Conservation (phyloP, 169 alveolate species). For the Babesia microti region DNA sequence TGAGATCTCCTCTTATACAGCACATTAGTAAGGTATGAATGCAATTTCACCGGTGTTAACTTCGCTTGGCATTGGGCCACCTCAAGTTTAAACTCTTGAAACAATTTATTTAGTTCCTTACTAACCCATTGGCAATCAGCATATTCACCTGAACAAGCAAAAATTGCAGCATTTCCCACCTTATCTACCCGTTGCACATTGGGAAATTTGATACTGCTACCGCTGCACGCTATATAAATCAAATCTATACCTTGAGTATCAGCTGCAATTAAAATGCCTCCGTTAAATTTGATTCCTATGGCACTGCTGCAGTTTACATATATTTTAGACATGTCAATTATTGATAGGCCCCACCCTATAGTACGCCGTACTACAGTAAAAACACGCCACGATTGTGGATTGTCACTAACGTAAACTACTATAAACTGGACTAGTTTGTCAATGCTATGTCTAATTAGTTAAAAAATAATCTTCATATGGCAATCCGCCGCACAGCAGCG, state of each 20-base stretch:
- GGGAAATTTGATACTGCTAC: conserved; percentile 16
- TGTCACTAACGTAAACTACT: too few species aligned
- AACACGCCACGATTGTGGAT: too few species aligned
- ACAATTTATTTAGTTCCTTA: conserved; percentile 14
- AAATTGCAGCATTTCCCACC: conserved; percentile 21
- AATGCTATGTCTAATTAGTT: too few species aligned
- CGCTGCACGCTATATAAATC: conserved; percentile 35
- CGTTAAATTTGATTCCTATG: conserved; percentile 39
- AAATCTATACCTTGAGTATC: conserved; percentile 38
- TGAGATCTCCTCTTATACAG: conserved; percentile 30
- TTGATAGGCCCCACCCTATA: conserved; percentile 2
- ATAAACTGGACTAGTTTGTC: too few species aligned
- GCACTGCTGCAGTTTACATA: conserved; percentile 41
- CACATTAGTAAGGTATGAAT: conserved; percentile 30
- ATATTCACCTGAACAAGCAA: conserved; percentile 45
- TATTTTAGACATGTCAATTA: conserved; percentile 5
- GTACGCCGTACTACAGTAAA: not conserved
- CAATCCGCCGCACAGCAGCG: too few species aligned
- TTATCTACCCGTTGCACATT: conserved; percentile 20
- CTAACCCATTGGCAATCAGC: conserved; percentile 46
- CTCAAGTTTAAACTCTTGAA: conserved; percentile 24
- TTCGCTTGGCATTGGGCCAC: conserved; percentile 19
- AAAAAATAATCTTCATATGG: too few species aligned
- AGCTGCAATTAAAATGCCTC: conserved; percentile 42
- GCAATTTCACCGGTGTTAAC: conserved; percentile 24